These are phyloP conservation scores for Corniculantispora saksenae DNA, from an alignment of 2,329 filamentous ascomycete species.

Conservation along the genomic window DNA sequence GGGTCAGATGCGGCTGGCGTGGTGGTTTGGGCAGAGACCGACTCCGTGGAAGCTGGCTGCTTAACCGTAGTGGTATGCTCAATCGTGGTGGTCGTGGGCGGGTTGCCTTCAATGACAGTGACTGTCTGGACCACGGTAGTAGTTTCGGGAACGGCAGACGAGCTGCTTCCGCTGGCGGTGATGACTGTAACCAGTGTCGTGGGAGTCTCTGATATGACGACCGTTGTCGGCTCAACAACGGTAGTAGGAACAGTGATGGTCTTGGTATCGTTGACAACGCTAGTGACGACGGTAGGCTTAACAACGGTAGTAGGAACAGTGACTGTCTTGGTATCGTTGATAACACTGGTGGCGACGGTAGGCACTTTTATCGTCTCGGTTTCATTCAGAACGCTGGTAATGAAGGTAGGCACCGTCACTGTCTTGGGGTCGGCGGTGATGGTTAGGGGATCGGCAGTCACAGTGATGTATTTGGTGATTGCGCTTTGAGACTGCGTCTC, in stretches of 20 bases:
- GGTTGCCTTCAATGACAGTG: background rate
- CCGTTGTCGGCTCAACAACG: slow-evolving; percentile 29
- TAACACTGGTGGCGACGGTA: background rate
- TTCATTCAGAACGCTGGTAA: background rate
- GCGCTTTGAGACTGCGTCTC: slow-evolving; percentile 34
- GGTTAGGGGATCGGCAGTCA: slow-evolving; percentile 22
- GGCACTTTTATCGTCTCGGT: slow-evolving; percentile 27
- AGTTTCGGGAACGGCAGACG: background rate
- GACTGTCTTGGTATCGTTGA: background rate
- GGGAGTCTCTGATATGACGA: slow-evolving; percentile 27
- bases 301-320: slow-evolving; percentile 2
- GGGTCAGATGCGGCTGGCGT: slow-evolving; percentile 16
- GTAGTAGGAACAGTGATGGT: slow-evolving; percentile 8
- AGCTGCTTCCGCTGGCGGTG: slow-evolving; percentile 9
- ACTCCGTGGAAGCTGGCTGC: background rate
- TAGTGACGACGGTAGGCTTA: slow-evolving; percentile 24
- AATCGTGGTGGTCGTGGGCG: background rate
- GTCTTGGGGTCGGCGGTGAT: slow-evolving; percentile 14
- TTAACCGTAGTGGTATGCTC: background rate
- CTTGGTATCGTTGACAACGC: background rate
- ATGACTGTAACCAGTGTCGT: slow-evolving; percentile 33
- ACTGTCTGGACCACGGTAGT: background rate
- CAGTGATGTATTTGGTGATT: slow-evolving; percentile 31
- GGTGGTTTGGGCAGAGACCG: slow-evolving; percentile 7
- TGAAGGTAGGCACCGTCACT: background rate